A percentile compares a stretch with the other conserved stretches of the same genome.
These are phyloP conservation scores for Vachellia pachyceras DNA, from an alignment of 306 rosid genomes.

Conservation along the genomic window DNA sequence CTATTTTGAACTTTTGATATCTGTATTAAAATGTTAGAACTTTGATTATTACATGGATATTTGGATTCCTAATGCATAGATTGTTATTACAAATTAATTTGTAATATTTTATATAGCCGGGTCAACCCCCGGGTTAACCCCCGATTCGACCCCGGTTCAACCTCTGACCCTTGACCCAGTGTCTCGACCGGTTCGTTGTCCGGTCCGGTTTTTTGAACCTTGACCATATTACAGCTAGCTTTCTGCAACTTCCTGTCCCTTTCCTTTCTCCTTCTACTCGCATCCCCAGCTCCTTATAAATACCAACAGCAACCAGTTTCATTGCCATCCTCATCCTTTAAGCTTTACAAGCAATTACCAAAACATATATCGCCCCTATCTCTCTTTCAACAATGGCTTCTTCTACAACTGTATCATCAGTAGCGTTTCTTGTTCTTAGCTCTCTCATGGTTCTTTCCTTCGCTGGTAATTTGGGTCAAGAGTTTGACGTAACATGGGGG, in stretches of 20 bases:
- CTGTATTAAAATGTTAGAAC: no score
- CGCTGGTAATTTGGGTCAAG: conserved; percentile 52
- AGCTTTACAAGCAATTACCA: neutral
- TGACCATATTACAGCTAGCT: neutral
- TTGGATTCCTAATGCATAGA: no score
- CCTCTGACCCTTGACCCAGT: no score
- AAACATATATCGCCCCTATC: neutral
- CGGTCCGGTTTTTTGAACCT: no score
- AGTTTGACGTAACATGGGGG: conserved; percentile 73
- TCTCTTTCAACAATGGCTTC: conserved; percentile 37
- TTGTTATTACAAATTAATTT: no score
- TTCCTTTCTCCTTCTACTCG: conserved; percentile 3
- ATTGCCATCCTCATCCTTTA: neutral
- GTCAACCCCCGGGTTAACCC: no score
- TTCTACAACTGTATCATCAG: neutral
- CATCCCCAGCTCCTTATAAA: conserved; percentile 3
- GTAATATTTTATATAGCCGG: no score
- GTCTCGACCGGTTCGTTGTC: no score
- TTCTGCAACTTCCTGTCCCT: conserved; percentile 26
- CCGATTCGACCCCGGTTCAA: no score
- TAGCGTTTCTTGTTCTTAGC: conserved; percentile 32
- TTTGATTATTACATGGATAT: no score
- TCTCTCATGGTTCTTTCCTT: conserved; percentile 35
- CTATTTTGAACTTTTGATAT: no score
- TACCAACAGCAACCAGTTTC: neutral